These are phyloP conservation scores for Fusarium abutilonis DNA, from an alignment of 2,329 filamentous ascomycete genomes.

Conservation along the genomic window DNA sequence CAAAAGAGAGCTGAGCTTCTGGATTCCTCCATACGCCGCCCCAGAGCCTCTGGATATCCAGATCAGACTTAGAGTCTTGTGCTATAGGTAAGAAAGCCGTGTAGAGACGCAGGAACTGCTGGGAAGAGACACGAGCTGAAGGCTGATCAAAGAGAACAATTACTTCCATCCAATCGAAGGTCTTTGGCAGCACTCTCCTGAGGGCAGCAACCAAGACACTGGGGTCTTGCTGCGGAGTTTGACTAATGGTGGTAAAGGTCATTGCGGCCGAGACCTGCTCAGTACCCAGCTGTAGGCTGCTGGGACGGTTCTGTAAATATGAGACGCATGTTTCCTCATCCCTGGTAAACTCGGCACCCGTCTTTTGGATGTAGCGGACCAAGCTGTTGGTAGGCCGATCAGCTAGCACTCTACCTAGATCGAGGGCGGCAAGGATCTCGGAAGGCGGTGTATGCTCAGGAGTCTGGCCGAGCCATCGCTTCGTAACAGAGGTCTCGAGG, in stretches of 20 bases:
- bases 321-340: constrained; percentile 73
- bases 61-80: constrained; percentile 55
- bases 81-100: constrained; percentile 80
- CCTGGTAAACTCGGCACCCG: constrained; percentile 77
- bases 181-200: constrained; percentile 67
- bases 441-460: constrained; percentile 71
- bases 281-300: constrained; percentile 73
- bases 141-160: constrained; percentile 83
- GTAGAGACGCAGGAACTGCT: constrained; percentile 85
- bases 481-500: constrained; percentile 70
- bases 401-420: constrained; percentile 72
- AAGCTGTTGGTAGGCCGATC: constrained; percentile 66
- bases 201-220: constrained; percentile 69
- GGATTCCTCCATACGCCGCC: constrained; percentile 88
- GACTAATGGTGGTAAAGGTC: constrained; percentile 70
- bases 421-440: constrained; percentile 75
- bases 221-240: constrained; percentile 63
- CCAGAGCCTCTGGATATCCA: constrained; percentile 92
- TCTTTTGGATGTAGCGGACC: constrained; percentile 75
- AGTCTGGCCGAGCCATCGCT: constrained; percentile 70
- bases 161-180: constrained; percentile 77
- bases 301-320: constrained; percentile 63
- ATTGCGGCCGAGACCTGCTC: constrained; percentile 85
- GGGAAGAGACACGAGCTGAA: constrained; percentile 76
- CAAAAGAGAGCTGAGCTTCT: constrained; percentile 91